phyloP scores from a whole-genome alignment of 139 green algal genomes.

The Limnomonas spitsbergensis region DNA sequence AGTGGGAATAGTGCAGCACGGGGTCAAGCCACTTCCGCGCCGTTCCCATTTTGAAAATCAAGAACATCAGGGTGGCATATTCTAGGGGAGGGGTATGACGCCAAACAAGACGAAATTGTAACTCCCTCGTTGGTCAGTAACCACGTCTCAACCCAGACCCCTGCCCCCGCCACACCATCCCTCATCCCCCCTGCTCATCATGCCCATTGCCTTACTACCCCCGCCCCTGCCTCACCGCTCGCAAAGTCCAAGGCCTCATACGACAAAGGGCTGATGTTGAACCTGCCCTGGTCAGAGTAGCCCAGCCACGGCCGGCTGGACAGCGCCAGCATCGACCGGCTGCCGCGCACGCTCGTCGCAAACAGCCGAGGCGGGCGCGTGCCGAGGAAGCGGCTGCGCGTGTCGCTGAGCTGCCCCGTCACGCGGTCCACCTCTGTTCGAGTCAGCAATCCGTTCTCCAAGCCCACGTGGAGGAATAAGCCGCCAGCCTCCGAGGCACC shows the following conservation, averaged over 20 bases:
- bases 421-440: slow-evolving; percentile 84
- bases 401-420: slow-evolving; percentile 56
- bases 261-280: slow-evolving; percentile 83
- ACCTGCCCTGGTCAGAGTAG: slow-evolving; percentile 84
- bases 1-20: no score
- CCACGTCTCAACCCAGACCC: no score
- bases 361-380: slow-evolving; percentile 79
- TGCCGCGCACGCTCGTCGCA: slow-evolving; percentile 57
- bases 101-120: no score
- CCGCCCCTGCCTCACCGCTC: not conserved
- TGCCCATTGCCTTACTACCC: no score
- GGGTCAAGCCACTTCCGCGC: no score
- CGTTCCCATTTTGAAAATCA: no score
- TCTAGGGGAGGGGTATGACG: no score
- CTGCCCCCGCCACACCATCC: no score
- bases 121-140: no score
- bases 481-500: slow-evolving; percentile 42
- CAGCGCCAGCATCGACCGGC: slow-evolving; percentile 87
- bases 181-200: no score
- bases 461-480: slow-evolving; percentile 90
- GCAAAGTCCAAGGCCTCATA: slow-evolving; percentile 86
- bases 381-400: slow-evolving; percentile 90
- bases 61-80: no score
- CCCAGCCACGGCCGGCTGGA: slow-evolving; percentile 91
- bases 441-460: slow-evolving; percentile 91